Evolutionary conservation across 345 rosid genomes (phyloP), one percentile per base, ranked within the genome.

Genomic region (Stellera chamaejasme): DNA sequence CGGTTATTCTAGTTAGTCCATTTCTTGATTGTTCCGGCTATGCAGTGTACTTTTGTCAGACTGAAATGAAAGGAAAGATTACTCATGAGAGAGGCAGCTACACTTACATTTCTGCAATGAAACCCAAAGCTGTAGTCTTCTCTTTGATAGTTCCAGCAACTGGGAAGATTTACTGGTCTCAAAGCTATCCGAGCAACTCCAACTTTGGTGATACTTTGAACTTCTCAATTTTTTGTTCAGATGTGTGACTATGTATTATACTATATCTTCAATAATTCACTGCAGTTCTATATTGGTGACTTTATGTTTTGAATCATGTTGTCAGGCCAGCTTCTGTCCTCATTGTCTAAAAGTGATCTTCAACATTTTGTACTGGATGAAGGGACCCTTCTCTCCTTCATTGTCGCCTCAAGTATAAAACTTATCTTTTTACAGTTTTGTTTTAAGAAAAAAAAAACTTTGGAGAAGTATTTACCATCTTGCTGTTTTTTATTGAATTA

Each of bases 1-100:
- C 72, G 7, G 77, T 82, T 48, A 77, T 86, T 55, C 96, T 77
- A 67, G 71, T 72, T 45, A 68, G 78, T 52, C 90, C 90, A 14
- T 41, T 70, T 45, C 75, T 73, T 26, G 93, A 89, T 65, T 88
- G 97, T 57, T 86, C 97, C 2, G 94, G 97, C 55, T 62, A 72
- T 52, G 91, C 78, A 48, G 64, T 86, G 25, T 88, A 84, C 55
- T 49, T 84, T 58, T 81, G 87, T 55, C 89, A 68, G 74, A 79
- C 97, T 26, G 69, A 76, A 68, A 71, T 84, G 78, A 75, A 79
- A 56, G 85, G 79, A 50, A 82, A 78, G 62, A 55, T 69, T 42
- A 68, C 67, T 63, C 81, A 28, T 6, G 56, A 61, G 15, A 58
- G 65, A 14, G 78, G 71, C 7, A 76, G 75, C 14, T 57, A 62